Evolutionary conservation across 2,329 filamentous ascomycete species (phyloP).

Genomic region (Alternaria brassicicola): DNA sequence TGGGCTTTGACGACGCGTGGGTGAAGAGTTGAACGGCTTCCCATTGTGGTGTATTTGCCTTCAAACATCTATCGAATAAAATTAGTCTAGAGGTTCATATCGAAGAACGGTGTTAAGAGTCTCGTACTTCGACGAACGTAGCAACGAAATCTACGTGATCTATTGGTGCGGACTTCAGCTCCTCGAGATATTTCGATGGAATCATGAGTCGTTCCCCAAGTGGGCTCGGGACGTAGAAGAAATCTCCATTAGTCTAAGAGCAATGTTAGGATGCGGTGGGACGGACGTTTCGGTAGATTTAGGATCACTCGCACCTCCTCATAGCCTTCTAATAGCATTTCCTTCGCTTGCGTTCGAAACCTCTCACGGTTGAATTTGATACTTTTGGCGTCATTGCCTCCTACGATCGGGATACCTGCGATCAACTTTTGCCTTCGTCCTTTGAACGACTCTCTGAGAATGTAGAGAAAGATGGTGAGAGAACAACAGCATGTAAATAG

Average conservation of each 20-base stretch:
- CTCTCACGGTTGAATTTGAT: background rate
- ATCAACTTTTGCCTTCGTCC: background rate
- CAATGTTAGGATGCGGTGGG: background rate
- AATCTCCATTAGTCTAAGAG: background rate
- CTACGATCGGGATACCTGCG: background rate
- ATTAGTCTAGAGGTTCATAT: background rate
- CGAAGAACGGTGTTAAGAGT: background rate
- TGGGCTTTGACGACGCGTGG: background rate
- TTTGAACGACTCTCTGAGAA: background rate
- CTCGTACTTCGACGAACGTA: background rate
- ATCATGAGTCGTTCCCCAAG: background rate
- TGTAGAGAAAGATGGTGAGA: background rate
- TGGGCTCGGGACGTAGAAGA: background rate
- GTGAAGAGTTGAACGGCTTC: background rate
- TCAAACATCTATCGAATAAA: background rate
- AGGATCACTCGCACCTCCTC: background rate
- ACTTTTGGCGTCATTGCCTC: background rate
- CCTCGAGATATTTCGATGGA: background rate
- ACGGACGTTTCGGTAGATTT: fast-evolving
- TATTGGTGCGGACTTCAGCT: background rate
- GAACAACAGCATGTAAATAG: background rate
- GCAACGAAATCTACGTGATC: background rate
- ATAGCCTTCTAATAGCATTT: conserved; percentile 1
- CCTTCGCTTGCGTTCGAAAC: background rate
- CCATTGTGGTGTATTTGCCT: background rate